Evolutionary conservation across 179 eudicot species (phyloP), one percentile per base, ranked within the genome.

Genomic region (Carnegiea gigantea): DNA sequence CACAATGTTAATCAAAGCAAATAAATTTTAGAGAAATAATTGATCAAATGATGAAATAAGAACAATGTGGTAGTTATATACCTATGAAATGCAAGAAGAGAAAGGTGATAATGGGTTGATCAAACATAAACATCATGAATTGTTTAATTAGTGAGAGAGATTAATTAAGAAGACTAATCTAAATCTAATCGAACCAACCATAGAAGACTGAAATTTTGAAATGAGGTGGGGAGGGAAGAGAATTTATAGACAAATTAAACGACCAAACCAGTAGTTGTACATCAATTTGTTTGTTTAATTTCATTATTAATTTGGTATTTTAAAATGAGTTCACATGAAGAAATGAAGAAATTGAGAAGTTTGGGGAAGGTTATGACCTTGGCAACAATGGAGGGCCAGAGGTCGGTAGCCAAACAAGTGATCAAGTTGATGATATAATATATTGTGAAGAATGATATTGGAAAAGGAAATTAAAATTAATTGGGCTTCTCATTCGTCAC

Each of bases 11-110:
- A 5, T 6, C 30, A 4, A 79, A 40, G 9, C 10, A 44, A 24
- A 40, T 40, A 7, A 40, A 40, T 5, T 7, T 7, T 23, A 74
- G 30, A 43, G 77, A 15, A 10, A 57, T 8, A 53, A 6, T 30
- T 54, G 64, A 51, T 23, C 44, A 30, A 36, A 36, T 36, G 24
- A 18, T 14, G 28, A 70, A 70, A 4, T 40, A 11, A 17, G 15
- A 54, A 2, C 43, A 51, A 54, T 57, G 67, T 33, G 68, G 68
- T 23, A 9, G 70, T 17, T 3, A 76, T 3, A 46, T 79, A 85
- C 87, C 85, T 76, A 70, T 18, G 44, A 82, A 26, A 36, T 70
- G 70, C 14, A 82, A 53, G 81, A 82, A 76, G 53, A 79, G 15
- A 48, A 82, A 23, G 74, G 46, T 18, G 24, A 78, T 18, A 20